Base-by-base conservation (phyloP, 805 yeast species). In the Metschnikowia corniflorae region DNA sequence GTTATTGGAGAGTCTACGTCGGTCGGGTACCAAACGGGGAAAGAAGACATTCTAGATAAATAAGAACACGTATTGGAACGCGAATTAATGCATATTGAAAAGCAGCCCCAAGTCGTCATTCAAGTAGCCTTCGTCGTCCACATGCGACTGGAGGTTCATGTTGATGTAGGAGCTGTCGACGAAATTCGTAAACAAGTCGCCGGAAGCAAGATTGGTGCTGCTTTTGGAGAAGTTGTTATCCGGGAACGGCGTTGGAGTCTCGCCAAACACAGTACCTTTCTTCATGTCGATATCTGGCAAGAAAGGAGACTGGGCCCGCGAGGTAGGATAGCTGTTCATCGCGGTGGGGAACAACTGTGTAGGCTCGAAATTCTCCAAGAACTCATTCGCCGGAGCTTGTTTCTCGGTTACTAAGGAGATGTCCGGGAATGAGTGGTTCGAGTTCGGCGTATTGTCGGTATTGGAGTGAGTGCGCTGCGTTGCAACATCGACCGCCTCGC, bases 371-470 rank as follows among this genome's bases (percentile, higher is more conserved):
- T 72, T 71, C 35, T 71, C 77, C 37, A 66, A 61, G 49, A 71
- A 71, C 18, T 62, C 63, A 38, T 53, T 61, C 28, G 67, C 65
- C 22, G 73, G 65, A 15, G 82, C 68, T 39, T 75, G 61, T 40
- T 65, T 70, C 39, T 70, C 70, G 7, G 82, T 74, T 35, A 78
- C 72, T 31, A 78, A 68, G 13, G 79, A 65, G 58, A 80, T 78
- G 24, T 71, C 75, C 20, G 74, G 72, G 41, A 81, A 66, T 8
- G 70, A 63, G 24, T 55, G 55, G 9, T 57, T 48, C 5, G 68
- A 61, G 22, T 65, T 58, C 1, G 71, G 71, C 3, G 70, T 62
- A 13, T 56, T 55, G 18, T 58, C 64, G 19, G 45, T 29, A 23
- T 40, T 38, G 2, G 52, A 36, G 15, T 22, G 26, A 5, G 33